These are phyloP conservation scores for Coprinopsis strossmayeri DNA, from an alignment of 768 basidiomycete species.

Conservation along the genomic window DNA sequence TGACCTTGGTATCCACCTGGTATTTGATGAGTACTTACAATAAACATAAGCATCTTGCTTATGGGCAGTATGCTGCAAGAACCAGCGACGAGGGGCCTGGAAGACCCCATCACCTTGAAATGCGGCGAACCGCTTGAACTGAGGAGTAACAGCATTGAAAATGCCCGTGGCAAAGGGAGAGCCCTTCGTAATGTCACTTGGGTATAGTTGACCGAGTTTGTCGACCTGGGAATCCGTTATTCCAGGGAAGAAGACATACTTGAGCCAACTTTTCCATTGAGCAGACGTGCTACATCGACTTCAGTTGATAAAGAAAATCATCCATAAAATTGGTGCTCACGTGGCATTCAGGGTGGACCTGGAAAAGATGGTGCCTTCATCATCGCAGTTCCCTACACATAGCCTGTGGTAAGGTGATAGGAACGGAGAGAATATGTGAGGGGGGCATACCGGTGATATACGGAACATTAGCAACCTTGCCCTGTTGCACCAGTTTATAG, in stretches of 20 bases:
- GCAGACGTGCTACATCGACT: conserved; percentile 14
- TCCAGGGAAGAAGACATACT: conserved; percentile 12
- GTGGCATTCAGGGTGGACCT: conserved; percentile 37
- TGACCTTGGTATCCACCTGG: background rate
- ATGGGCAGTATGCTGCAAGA: conserved; percentile 32
- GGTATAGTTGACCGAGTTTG: conserved; percentile 23
- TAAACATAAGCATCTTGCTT: conserved; percentile 40
- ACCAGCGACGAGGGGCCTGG: conserved; percentile 46
- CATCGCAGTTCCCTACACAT: conserved; percentile 40
- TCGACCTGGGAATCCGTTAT: conserved; percentile 16
- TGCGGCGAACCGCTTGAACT: conserved; percentile 47
- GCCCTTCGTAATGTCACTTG: conserved; percentile 30
- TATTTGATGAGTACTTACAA: conserved; percentile 21
- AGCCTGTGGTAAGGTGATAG: background rate
- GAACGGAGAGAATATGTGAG: background rate
- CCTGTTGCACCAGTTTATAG: conserved; percentile 33
- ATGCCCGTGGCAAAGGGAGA: conserved; percentile 45
- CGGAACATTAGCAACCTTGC: conserved; percentile 41
- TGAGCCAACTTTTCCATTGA: conserved; percentile 16
- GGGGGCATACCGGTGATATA: conserved; percentile 33
- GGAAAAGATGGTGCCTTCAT: conserved; percentile 50
- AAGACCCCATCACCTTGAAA: conserved; percentile 45
- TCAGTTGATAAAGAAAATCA: background rate
- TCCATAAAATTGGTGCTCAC: conserved; percentile 16
- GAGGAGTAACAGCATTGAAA: conserved; percentile 32